Evolutionary conservation across 106 monocot genomes (phyloP), one percentile per base, ranked within the genome.

Genomic region (Dioscorea alata): DNA sequence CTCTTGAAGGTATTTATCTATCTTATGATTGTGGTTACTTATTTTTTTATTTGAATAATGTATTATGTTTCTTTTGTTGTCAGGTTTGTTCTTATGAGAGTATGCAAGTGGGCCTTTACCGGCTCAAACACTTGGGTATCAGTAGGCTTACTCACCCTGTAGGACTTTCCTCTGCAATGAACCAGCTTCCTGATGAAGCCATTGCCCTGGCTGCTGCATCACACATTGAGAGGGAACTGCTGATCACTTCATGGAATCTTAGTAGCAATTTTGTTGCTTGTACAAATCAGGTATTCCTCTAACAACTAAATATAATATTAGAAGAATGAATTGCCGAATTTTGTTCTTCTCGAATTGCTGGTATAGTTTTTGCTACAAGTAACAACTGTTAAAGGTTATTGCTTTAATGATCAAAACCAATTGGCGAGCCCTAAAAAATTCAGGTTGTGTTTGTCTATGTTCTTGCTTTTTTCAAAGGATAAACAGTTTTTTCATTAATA

Each of bases 71-170:
- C 28, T 60, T 56, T 13, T 49, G 15, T 71, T 20, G 65, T 59
- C 69, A 94, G 94, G 97, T 90, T 25, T 92, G 92, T 70, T 90
- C 73, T 48, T 93, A 90, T 73, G 97, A 99, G 71, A 93, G 97
- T 65, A 93, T 99, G 97, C 97, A 83, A 83, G 85, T 90, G 77
- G 97, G 97, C 9, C 76, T 89, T 67, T 81, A 87, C 68, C 89
- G 85, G 69, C 85, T 99, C 48, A 93, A 92, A 71, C 82, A 70
- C 49, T 81, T 99, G 63, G 97, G 97, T 69, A 99, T 99, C 51
- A 82, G 76, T 54, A 81, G 75, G 74, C 92, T 99, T 61, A 90
- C 87, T 14, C 82, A 79, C 32, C 86, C 92, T 59, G 73, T 83
- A 57, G 87, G 92, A 35, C 93, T 99, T 66, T 83, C 90, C 67